Evolutionary conservation across 306 rosid species (phyloP), one percentile per base, ranked within the genome.

Genomic region (Oemleria cerasiformis): DNA sequence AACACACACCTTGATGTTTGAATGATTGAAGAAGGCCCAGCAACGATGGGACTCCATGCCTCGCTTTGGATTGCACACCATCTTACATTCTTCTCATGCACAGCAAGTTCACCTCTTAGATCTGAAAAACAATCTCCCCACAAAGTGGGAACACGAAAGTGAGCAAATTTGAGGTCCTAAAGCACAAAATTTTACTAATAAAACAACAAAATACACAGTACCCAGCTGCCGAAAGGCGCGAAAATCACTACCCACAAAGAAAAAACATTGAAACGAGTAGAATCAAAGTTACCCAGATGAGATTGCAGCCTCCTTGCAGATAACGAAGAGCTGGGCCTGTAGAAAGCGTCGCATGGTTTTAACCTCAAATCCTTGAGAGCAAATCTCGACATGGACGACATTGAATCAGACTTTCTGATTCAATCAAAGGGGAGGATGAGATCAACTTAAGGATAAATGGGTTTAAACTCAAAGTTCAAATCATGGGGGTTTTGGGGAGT

Each of bases 331-430:
- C 39, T 71, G 4, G 83, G 78, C 30, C 76, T 76, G 62, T 34
- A 78, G 30, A 83, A 48, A 17, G 83, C 56, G 65, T 83, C 75
- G 65, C 36, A 51, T 2, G 81, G 15, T 17, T 71, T 75, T 4
- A 80, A 15, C 70, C 67, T 79, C 74, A 78, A 75, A 72, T 84
- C 90, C 60, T 76, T 82, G 82, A 80, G 63, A 80, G 82, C 83
- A 67, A 77, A 15, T 57, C 81, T 76, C 47, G 96, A 79, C 54
- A 86, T 71, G 79, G 91, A 86, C 63, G 90, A 84, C 95, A 91
- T 88, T 11, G 56, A 47, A 47, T 67, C 42, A 30, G 74, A 30
- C 39, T 56, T 12, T 14, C 17, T 17, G 53, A 14, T 12, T 25
- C 38, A 56, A 21, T 56, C 0, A 16, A 56, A 21, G 8, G 23